These are phyloP conservation scores for Zanthoxylum bungeanum DNA, from an alignment of 345 rosid species.

Conservation along the genomic window DNA sequence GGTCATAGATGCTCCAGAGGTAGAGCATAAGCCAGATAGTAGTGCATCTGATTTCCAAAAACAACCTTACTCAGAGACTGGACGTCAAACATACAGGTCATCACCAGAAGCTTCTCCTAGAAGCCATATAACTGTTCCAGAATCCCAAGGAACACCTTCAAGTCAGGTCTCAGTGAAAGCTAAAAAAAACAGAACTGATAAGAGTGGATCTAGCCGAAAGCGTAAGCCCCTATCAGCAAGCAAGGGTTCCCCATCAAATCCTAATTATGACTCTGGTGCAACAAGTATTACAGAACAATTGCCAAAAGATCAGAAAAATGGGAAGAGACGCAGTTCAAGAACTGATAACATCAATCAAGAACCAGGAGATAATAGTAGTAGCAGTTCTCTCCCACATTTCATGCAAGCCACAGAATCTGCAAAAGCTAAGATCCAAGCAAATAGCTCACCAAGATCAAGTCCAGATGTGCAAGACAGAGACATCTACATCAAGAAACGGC, in stretches of 20 bases:
- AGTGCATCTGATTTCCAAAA: conserved; percentile 35
- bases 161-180: conserved; percentile 68
- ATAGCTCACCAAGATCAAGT: conserved; percentile 88
- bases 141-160: conserved; percentile 83
- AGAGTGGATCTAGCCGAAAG: conserved; percentile 53
- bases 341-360: conserved; percentile 56
- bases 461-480: conserved; percentile 90
- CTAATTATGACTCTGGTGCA: conserved; percentile 47
- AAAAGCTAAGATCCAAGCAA: conserved; percentile 73
- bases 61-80: conserved; percentile 34
- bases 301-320: conserved; percentile 59
- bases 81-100: conserved; percentile 35
- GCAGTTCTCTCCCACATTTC: conserved; percentile 79
- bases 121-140: conserved; percentile 59
- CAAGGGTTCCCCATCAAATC: conserved; percentile 59
- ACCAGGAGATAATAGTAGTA: conserved; percentile 65
- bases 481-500: conserved; percentile 66
- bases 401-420: conserved; percentile 98
- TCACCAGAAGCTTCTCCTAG: conserved; percentile 61
- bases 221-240: conserved; percentile 46
- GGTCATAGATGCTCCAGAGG: conserved; percentile 24
- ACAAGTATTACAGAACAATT: conserved; percentile 44
- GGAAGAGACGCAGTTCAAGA: conserved; percentile 55
- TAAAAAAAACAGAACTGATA: conserved; percentile 46
- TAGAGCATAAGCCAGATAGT: conserved; percentile 31